Percentiles rank a stretch among this genome's conserved stretches.
These are phyloP conservation scores for Kappamyces sp. DNA, from an alignment of 192 early-diverging fungal species.

Conservation along the genomic window DNA sequence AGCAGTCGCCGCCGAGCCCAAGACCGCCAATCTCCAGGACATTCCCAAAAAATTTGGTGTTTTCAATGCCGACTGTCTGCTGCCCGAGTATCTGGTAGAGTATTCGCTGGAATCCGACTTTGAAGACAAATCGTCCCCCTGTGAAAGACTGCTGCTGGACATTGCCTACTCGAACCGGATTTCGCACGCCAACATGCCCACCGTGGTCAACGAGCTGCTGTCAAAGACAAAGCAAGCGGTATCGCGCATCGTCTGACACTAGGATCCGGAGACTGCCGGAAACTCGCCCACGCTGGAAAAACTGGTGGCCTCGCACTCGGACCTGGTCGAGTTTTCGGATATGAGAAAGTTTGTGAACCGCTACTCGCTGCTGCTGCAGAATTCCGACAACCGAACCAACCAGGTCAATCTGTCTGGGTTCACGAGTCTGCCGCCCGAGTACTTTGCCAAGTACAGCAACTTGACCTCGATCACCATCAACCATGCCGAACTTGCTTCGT, in stretches of 20 bases:
- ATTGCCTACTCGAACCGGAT: conserved; percentile 46
- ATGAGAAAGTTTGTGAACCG: not conserved
- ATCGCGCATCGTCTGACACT: not conserved
- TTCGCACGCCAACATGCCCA: conserved; percentile 45
- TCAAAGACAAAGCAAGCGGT: conserved; percentile 3
- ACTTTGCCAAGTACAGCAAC: conserved; percentile 10
- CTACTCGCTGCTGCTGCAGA: conserved; percentile 1
- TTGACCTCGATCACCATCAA: conserved; percentile 22
- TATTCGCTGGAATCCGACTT: conserved; percentile 39
- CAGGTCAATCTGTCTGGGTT: conserved; percentile 12
- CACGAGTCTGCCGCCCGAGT: not conserved
- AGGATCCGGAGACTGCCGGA: not conserved
- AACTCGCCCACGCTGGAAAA: conserved; percentile 3
- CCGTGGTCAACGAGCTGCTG: conserved; percentile 34
- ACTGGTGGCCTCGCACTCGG: conserved; percentile 1
- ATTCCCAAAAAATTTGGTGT: conserved; percentile 22
- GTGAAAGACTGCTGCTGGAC: conserved; percentile 41
- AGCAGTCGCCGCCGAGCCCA: conserved; percentile 5
- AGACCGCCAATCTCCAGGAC: not conserved
- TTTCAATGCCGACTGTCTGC: conserved; percentile 25
- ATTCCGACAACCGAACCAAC: not conserved
- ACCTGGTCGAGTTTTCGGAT: conserved; percentile 2
- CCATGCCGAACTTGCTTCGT: conserved; percentile 23
- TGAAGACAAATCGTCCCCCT: conserved; percentile 26
- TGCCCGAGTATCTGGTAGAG: conserved; percentile 48